Base-by-base conservation (phyloP, 2,329 filamentous ascomycete species). In the Exophiala xenobiotica region DNA sequence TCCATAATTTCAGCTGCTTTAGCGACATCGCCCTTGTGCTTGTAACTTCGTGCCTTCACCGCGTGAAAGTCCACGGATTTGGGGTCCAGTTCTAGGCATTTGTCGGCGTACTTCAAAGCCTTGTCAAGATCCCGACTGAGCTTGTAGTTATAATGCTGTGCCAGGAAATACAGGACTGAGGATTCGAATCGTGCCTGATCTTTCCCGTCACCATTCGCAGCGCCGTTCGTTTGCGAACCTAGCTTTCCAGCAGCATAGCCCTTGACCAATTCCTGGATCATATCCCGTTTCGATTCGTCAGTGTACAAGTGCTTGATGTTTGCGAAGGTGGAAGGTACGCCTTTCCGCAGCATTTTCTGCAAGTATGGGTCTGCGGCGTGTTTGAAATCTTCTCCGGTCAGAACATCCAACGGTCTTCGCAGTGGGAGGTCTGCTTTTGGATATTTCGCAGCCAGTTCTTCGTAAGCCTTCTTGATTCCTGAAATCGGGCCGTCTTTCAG, bases 141-240 rank as follows among this genome's bases (percentile, higher is more conserved):
- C 68, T 87, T 79, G 69, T 96, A 96, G 74, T 96, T 93, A 78
- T 96, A 95, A 72, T 99, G 95, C 66, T 97, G 93, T 6, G 91
- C 91, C 47, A 99, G 81, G 75, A 95, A 99, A 71, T 95, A 97
- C 43, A 91, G 81, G 11, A 88, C 88, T 1, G 91, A 88, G 11
- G 88, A 81, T 63, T 87, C 79, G 66, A 92, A 92, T 27, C 74
- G 75, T 5, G 76, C 72, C n/a, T 74, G 72, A 44, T 82, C 75
- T 19, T 76, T 78, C 50, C 79, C 78, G 3, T 68, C 65, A 37
- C 66, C 60, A 18, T 75, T 73, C 38, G 71, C 72, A 14, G 72
- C 77, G 19, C 72, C 75, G 51, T 81, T 80, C 11, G 68, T 68
- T 57, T 77, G 70, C n/a, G 66, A 57, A 12, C 64, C 61, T 43